Evolutionary conservation across 345 rosid species (phyloP).

Genomic region (Carallia brachiata): DNA sequence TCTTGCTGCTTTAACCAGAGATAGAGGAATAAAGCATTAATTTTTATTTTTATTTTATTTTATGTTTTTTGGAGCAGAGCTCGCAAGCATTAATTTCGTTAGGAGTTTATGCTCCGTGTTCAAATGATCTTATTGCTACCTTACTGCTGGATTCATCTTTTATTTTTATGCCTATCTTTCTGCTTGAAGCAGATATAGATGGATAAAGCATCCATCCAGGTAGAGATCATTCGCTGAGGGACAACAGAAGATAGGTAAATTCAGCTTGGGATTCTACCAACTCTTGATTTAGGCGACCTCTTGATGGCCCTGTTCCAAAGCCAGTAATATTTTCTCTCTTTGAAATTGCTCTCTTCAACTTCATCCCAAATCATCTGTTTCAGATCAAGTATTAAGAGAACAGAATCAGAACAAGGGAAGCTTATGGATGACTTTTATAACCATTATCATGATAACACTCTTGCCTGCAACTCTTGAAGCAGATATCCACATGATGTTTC

Average conservation of each 20-base stretch:
- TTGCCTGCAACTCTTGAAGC: slow-evolving; percentile 84
- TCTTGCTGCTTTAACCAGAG: neutral
- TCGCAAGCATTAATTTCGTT: neutral
- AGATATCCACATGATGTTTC: slow-evolving; percentile 85
- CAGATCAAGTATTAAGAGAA: neutral
- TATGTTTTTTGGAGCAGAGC: neutral
- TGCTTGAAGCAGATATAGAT: slow-evolving; percentile 16
- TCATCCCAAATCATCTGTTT: slow-evolving; percentile 97
- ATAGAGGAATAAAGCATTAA: slow-evolving; percentile 38
- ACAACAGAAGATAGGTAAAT: slow-evolving; percentile 85
- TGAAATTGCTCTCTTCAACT: slow-evolving; percentile 69
- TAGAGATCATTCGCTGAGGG: slow-evolving; percentile 86
- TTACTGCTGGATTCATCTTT: neutral
- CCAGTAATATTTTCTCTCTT: slow-evolving; percentile 78
- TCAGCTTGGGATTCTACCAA: slow-evolving; percentile 94
- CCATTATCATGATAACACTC: slow-evolving; percentile 18
- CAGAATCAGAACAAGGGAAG: neutral
- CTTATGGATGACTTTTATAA: neutral
- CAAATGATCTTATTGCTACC: neutral
- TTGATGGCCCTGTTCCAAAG: slow-evolving; percentile 79
- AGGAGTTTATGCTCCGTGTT: slow-evolving; percentile 2
- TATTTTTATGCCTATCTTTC: too few species aligned
- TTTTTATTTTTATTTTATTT: neutral
- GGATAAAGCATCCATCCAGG: slow-evolving; percentile 74
- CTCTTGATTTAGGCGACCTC: slow-evolving; percentile 94